A percentile compares a stretch with the other conserved stretches of the same genome.
These are phyloP conservation scores for Phyllosticta capitalensis DNA, from an alignment of 2,329 filamentous ascomycete genomes.

Conservation along the genomic window DNA sequence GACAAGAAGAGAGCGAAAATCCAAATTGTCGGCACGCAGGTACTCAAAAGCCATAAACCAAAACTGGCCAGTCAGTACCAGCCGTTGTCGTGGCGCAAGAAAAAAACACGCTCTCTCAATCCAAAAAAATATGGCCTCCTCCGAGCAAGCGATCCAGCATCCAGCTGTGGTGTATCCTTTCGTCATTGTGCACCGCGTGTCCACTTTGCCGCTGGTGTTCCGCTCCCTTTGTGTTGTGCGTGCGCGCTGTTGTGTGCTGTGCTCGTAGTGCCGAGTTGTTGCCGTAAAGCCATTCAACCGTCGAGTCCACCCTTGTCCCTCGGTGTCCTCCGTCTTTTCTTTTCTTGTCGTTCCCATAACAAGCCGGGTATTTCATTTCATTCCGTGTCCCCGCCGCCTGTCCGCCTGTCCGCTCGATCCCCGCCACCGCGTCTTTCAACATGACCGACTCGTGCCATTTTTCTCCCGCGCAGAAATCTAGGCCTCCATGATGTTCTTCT, in stretches of 20 bases:
- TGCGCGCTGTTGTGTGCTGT: background rate
- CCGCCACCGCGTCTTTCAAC: background rate
- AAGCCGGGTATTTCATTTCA: background rate
- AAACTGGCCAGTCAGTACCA: background rate
- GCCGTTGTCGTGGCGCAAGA: background rate
- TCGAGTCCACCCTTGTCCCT: background rate
- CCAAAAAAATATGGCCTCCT: background rate
- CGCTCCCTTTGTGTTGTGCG: background rate
- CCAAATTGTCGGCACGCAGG: background rate
- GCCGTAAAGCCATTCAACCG: background rate
- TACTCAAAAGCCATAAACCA: background rate
- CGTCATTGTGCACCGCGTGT: background rate
- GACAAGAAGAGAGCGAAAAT: background rate
- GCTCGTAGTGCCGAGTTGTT: background rate
- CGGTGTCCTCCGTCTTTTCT: background rate
- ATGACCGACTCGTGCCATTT: background rate
- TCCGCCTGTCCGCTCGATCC: background rate
- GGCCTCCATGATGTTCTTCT: slow-evolving; percentile 36
- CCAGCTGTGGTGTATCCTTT: background rate
- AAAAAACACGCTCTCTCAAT: background rate
- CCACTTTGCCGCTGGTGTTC: background rate
- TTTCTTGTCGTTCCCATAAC: background rate
- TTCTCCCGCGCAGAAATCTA: slow-evolving; percentile 7
- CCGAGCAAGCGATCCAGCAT: background rate
- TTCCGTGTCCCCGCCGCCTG: background rate